Base-by-base conservation (phyloP, 495 filamentous ascomycete genomes). In the Aspergillus kassunensis region DNA sequence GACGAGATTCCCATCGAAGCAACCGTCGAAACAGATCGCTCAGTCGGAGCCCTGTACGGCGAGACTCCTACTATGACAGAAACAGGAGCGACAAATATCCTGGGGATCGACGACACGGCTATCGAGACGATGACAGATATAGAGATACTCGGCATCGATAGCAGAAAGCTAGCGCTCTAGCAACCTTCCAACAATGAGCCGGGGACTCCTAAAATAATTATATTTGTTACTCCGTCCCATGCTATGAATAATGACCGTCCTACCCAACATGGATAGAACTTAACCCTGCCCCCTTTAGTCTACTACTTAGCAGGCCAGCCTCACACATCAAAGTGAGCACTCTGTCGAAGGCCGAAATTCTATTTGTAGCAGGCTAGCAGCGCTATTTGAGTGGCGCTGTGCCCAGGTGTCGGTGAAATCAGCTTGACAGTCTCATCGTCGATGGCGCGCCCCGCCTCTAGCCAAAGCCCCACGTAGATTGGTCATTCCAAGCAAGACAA, bases 31-130 rank as follows among this genome's bases (percentile, higher is more conserved):
- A 65, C 42, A 58, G 67, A 55, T 74, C 75, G 25, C 59, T 76
- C 48, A 84, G 81, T 58, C 70, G 78, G 30, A 84, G 82, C 56
- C 80, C 80, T 4, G 54, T 51, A 21, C 60, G 58, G 13, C 53
- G 58, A 23, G 59, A 70, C 36, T 65, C 59, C 29, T 51, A 56
- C 20, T 54, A 53, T 18, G 50, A 55, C 15, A 53, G 49, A 23
- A 39, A 58, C 20, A 55, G 37, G 27, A 33, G 49, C 19, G 54
- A 58, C 16, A 43, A 47, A 15, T 29, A 56, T 29, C 56, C 65
- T 31, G 44, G 42, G 9, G 58, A 58, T 21, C 55, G 53, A 37
- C 62, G 62, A 13, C 53, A 29, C 48, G 53, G 63, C 42, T 55
- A 60, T 31, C 61, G 59, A 6, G 59, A 69, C 41, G 62, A 66